Conservation (phyloP, 2,329 filamentous ascomycete genomes). For the Fusarium caatingaense region DNA sequence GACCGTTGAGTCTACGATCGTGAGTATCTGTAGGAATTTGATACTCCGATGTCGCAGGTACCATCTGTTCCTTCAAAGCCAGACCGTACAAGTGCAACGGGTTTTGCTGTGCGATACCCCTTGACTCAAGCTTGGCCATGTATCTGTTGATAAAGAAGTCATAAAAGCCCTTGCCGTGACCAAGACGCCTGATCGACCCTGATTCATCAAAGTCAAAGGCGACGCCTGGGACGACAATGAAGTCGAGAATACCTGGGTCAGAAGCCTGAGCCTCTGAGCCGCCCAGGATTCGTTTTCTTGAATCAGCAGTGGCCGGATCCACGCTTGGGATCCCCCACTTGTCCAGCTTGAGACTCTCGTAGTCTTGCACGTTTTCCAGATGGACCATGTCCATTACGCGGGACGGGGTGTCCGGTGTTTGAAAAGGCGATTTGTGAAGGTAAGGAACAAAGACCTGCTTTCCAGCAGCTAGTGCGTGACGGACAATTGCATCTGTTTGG, state of each 20-base stretch:
- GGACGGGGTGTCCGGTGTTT: constrained; percentile 64
- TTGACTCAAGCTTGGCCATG: constrained; percentile 56
- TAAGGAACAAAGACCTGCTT: constrained; percentile 95
- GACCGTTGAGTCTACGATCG: constrained; percentile 83
- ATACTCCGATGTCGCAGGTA: constrained; percentile 67
- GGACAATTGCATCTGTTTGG: constrained; percentile 84
- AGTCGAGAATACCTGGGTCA: constrained; percentile 71
- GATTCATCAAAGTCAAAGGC: constrained; percentile 78
- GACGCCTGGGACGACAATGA: constrained; percentile 92
- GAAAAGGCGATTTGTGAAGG: constrained; percentile 71
- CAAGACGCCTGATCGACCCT: constrained; percentile 76
- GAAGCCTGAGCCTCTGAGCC: constrained; percentile 61
- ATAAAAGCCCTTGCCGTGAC: constrained; percentile 97
- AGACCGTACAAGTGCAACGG: constrained; percentile 75
- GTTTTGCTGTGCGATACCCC: constrained; percentile 49
- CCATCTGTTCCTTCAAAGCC: constrained; percentile 86
- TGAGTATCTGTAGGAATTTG: constrained; percentile 78
- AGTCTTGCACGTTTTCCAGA: constrained; percentile 78
- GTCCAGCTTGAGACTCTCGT: constrained; percentile 79
- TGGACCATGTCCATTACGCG: constrained; percentile 95
- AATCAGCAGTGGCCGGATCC: constrained; percentile 69
- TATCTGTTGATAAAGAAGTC: constrained; percentile 90
- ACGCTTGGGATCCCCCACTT: constrained; percentile 96
- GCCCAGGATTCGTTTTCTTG: constrained; percentile 79
- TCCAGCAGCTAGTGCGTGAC: constrained; percentile 78